These are phyloP conservation scores for Nakazawaea sp. DNA, from an alignment of 805 yeast species.

Conservation along the genomic window DNA sequence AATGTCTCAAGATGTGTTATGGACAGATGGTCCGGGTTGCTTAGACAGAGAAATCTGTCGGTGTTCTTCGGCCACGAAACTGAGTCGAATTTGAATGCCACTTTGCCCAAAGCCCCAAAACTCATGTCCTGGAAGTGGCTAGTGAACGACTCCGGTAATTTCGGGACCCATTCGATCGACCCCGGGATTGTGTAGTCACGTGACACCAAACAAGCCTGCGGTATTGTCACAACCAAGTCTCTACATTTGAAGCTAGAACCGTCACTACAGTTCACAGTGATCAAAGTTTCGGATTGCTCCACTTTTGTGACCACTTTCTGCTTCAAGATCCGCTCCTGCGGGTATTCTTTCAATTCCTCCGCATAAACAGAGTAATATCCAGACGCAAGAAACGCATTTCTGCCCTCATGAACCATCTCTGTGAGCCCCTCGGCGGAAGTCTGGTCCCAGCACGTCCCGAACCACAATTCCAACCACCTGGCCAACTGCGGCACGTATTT, in stretches of 20 bases:
- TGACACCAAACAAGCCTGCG: conserved; percentile 52
- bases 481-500: conserved; percentile 40
- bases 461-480: conserved; percentile 65
- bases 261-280: conserved; percentile 10
- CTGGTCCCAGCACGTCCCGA: conserved; percentile 61
- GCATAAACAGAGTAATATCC: conserved; percentile 40
- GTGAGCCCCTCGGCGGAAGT: conserved; percentile 54
- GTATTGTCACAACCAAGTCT: conserved; percentile 50
- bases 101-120: conserved; percentile 58
- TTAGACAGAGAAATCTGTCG: conserved; percentile 33
- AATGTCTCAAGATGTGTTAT: not conserved
- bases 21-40: conserved; percentile 21
- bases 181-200: conserved; percentile 14
- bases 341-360: conserved; percentile 22
- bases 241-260: conserved; percentile 1
- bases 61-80: conserved; percentile 46
- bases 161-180: conserved; percentile 7
- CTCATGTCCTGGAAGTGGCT: conserved; percentile 34
- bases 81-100: conserved; percentile 48
- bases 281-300: conserved; percentile 17
- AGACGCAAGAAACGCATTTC: conserved; percentile 60
- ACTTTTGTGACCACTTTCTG: conserved; percentile 20
- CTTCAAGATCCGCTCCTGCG: conserved; percentile 13
- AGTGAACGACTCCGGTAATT: conserved; percentile 16
- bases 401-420: conserved; percentile 55